phyloP scores from a whole-genome alignment of 78 protist species.

The Cyanophora paradoxa region DNA sequence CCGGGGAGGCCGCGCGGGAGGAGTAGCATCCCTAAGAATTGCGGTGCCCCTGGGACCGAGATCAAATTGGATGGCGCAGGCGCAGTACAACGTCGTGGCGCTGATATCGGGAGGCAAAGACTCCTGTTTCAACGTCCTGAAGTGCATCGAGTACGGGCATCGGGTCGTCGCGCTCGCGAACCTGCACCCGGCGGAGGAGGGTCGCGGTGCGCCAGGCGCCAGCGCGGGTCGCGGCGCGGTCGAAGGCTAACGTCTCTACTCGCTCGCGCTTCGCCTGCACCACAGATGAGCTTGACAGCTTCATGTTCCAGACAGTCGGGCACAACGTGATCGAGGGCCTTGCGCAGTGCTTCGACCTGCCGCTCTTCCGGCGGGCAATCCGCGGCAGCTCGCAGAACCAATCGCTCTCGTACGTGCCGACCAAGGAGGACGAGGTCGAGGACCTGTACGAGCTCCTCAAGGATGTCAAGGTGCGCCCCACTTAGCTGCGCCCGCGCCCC shows the following conservation, averaged over 20 bases:
- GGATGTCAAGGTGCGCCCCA: constrained; percentile 15
- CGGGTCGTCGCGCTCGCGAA: constrained; percentile 78
- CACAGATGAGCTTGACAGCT: constrained; percentile 75
- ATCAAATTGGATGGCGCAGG: too few relatives aligned
- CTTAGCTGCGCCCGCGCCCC: too few relatives aligned
- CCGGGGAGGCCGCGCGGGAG: too few relatives aligned
- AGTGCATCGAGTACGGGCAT: constrained; percentile 84
- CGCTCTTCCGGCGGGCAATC: constrained; percentile 55
- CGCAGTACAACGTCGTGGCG: constrained; percentile 73
- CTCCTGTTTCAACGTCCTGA: constrained; percentile 44
- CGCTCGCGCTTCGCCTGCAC: too few relatives aligned
- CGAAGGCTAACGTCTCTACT: too few relatives aligned
- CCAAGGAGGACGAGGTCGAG: constrained; percentile 82
- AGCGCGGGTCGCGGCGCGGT: too few relatives aligned
- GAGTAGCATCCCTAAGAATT: too few relatives aligned
- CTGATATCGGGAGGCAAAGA: constrained; percentile 96
- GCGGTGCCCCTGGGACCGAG: too few relatives aligned
- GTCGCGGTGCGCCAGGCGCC: too few relatives aligned
- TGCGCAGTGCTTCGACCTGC: constrained; percentile 62
- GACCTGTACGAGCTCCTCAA: constrained; percentile 58
- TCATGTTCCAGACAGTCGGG: constrained; percentile 92
- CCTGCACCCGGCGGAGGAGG: constrained; percentile 48
- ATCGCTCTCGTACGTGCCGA: constrained; percentile 25
- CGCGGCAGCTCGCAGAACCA: constrained; percentile 1
- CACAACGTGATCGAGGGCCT: constrained; percentile 42